phyloP scores from a whole-genome alignment of 371 early-diverging fungal species.

The Saksenaea vasiformis region DNA sequence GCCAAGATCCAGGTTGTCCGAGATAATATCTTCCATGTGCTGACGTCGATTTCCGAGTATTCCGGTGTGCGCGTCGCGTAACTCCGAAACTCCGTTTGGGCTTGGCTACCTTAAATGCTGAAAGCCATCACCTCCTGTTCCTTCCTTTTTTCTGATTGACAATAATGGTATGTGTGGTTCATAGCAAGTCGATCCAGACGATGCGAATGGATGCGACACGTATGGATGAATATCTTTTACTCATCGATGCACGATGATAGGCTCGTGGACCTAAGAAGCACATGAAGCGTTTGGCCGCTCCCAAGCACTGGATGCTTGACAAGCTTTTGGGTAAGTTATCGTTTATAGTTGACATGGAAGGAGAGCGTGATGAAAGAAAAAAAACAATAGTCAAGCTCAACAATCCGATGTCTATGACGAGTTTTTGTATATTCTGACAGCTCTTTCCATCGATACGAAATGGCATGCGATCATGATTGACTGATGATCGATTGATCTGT shows the following conservation, averaged over 20 bases:
- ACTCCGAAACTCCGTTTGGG: background rate
- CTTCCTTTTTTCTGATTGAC: conserved; percentile 20
- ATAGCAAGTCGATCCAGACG: background rate
- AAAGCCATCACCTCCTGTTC: background rate
- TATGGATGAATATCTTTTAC: conserved; percentile 7
- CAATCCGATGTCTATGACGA: conserved; percentile 30
- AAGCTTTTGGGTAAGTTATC: conserved; percentile 74
- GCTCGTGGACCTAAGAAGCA: conserved; percentile 99
- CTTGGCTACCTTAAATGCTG: background rate
- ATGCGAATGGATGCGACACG: conserved; percentile 10
- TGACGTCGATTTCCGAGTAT: no score
- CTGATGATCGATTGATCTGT: background rate
- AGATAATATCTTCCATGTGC: no score
- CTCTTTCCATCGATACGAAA: background rate
- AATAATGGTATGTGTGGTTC: conserved; percentile 18
- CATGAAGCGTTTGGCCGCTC: conserved; percentile 99
- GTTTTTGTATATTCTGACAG: conserved; percentile 26
- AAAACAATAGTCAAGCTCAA: conserved; percentile 30
- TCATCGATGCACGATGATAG: conserved; percentile 44
- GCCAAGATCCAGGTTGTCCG: no score
- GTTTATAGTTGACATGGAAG: background rate
- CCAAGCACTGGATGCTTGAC: conserved; percentile 99
- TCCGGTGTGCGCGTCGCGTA: background rate
- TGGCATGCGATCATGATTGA: background rate
- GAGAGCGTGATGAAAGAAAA: conserved; percentile 15